Percentiles rank a stretch among this genome's conserved stretches.
Conservation (phyloP, 2,329 filamentous ascomycete genomes). For the Claviceps paspali region DNA sequence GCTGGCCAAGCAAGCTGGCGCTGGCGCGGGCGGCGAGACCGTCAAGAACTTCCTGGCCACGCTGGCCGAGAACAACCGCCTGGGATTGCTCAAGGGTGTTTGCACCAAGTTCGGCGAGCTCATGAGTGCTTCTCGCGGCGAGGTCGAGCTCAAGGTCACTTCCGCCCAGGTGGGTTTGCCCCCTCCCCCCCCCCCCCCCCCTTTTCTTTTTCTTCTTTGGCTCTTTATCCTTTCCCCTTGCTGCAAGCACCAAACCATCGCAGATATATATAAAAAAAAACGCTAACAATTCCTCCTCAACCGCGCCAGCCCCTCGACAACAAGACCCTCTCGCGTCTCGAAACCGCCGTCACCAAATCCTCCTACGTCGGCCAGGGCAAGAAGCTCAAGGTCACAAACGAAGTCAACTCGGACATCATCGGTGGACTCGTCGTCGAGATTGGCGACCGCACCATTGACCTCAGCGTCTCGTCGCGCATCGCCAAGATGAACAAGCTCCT, state of each 20-base stretch:
- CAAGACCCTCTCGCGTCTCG: slow-evolving; percentile 73
- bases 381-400: slow-evolving; percentile 94
- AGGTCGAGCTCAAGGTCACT: slow-evolving; percentile 86
- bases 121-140: slow-evolving; percentile 78
- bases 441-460: slow-evolving; percentile 94
- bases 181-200: too few relatives aligned
- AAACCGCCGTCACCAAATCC: slow-evolving; percentile 79
- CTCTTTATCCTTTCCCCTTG: too few relatives aligned
- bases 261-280: too few relatives aligned
- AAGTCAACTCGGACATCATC: slow-evolving; percentile 85
- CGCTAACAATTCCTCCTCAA: too few relatives aligned
- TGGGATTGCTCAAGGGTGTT: slow-evolving; percentile 67
- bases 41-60: slow-evolving; percentile 88
- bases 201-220: too few relatives aligned
- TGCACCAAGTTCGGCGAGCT: slow-evolving; percentile 75
- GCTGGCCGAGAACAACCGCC: slow-evolving; percentile 91
- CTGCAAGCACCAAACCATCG: too few relatives aligned
- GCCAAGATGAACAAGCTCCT: slow-evolving; percentile 99
- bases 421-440: slow-evolving; percentile 93
- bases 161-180: slow-evolving; percentile 65
- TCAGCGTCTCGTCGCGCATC: slow-evolving; percentile 88
- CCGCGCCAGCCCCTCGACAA: slow-evolving; percentile 77
- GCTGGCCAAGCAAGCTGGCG: slow-evolving; percentile 68
- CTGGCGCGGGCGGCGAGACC: slow-evolving; percentile 62
- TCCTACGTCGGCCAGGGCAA: slow-evolving; percentile 77